These are phyloP conservation scores for Aureobasidium vineae DNA, from an alignment of 2,329 filamentous ascomycete species.

Conservation along the genomic window DNA sequence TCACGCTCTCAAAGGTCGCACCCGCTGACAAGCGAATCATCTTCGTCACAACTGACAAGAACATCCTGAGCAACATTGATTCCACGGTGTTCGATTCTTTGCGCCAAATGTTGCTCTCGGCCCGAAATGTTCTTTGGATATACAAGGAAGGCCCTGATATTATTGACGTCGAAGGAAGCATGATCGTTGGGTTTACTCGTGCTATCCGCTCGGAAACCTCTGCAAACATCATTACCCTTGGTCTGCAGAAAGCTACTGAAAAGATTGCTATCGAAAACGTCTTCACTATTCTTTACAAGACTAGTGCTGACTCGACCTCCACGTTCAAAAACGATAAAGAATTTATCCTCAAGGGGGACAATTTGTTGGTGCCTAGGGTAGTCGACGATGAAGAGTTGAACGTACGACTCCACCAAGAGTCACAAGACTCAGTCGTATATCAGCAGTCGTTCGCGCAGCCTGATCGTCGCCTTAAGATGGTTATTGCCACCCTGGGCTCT, in stretches of 20 bases:
- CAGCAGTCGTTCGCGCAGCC: conserved; percentile 9
- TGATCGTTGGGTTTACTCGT: conserved; percentile 7
- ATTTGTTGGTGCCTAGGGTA: not conserved
- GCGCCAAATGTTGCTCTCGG: conserved; percentile 9
- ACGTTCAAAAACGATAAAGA: conserved; percentile 11
- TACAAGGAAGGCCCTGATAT: conserved; percentile 5
- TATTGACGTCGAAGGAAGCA: conserved; percentile 1
- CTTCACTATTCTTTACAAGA: not conserved
- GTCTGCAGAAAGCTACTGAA: not conserved
- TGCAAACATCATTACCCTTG: conserved; percentile 17
- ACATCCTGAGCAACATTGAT: not conserved
- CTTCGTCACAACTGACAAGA: not conserved
- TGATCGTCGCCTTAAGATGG: conserved; percentile 19
- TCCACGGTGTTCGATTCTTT: not conserved
- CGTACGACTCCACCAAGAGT: not conserved
- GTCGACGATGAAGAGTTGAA: conserved; percentile 14
- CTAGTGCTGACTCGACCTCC: not conserved
- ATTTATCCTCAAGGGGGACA: not conserved
- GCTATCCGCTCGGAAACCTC: conserved; percentile 10
- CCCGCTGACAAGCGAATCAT: not conserved
- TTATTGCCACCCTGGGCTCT: conserved; percentile 14
- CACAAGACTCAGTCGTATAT: conserved; percentile 9
- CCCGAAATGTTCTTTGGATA: not conserved
- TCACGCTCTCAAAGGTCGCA: not conserved
- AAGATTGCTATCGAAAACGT: not conserved